Base-by-base conservation (phyloP, 768 basidiomycete species). In the Trametes cingulata region DNA sequence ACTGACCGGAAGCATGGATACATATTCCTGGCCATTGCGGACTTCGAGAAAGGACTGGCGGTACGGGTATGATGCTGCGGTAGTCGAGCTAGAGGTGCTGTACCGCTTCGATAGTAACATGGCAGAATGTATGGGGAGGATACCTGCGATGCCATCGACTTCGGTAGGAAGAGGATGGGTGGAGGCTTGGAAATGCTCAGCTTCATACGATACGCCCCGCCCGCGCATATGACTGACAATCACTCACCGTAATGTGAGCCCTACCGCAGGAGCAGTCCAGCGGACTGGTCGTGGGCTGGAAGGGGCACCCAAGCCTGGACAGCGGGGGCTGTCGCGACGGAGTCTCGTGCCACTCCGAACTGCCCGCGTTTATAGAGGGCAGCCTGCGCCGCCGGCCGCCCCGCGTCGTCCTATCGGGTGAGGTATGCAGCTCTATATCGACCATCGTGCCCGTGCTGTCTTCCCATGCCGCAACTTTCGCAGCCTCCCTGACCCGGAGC, bases 1-100 rank as follows among this genome's bases (percentile, higher is more conserved):
- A 19, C 29, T 24, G 17, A 63, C 65, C 25, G 65, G 65, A 6
- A 66, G 62, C 56, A 66, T 60, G 15, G 51, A 54, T 24, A 66
- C 46, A 50, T 50, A 63, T 40, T 58, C 62, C 10, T 53, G 52
- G 19, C 59, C 65, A 39, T 59, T 46, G 35, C 58, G 57, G 12
- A 48, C 24, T 27, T 63, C 62, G 37, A 51, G 45, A 1, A 61
- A 39, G 15, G 62, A 58, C 42, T 62, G 59, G 4, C 62, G 58
- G 25, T 55, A 57, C 2, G 61, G 65, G 35, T 61, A 61, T 15
- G 59, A 56, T n/a, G 55, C 36, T 17, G 33, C 43, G 27, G 53
- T 24, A n/a, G 49, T 36, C 25, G 52, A 27, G 39, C 46, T 53
- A 15, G 49, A 52, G 10, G 55, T 41, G 56, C 61, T 61, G n/a